Conservation (phyloP, 371 early-diverging fungal species). For the Syncephalastrum sp. region DNA sequence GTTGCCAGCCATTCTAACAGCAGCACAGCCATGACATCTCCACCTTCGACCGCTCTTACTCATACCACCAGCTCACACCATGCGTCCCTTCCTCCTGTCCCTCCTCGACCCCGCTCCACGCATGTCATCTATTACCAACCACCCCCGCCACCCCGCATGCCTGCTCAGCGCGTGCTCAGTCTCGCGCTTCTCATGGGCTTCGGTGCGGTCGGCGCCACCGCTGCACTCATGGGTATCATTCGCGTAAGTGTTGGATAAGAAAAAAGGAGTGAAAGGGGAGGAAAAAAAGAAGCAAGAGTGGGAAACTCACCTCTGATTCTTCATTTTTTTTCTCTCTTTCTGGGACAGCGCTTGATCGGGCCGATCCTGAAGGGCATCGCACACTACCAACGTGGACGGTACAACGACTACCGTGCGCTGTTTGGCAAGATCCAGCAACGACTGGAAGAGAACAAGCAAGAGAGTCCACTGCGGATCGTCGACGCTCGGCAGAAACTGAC, state of each 20-base stretch:
- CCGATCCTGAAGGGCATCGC: conserved; percentile 18
- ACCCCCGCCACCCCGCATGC: conserved; percentile 28
- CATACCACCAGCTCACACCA: background rate
- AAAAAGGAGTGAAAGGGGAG: background rate
- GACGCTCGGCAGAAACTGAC: conserved; percentile 10
- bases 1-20: background rate
- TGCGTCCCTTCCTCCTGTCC: conserved; percentile 14
- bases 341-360: conserved; percentile 12
- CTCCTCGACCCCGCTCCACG: conserved; percentile 9
- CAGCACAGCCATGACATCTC: background rate
- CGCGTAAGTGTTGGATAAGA: conserved; percentile 28
- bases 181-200: conserved; percentile 39
- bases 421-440: conserved; percentile 8
- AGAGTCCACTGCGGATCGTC: background rate
- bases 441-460: conserved; percentile 1
- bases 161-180: conserved; percentile 32
- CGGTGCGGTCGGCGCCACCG: conserved; percentile 39
- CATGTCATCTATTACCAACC: conserved; percentile 36
- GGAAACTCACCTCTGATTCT: background rate
- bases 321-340: background rate
- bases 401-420: conserved; percentile 10
- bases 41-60: background rate
- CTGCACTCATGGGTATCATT: conserved; percentile 35
- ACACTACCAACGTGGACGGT: conserved; percentile 16
- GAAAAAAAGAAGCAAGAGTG: background rate